phyloP scores from a whole-genome alignment of 2,329 filamentous ascomycete genomes.

The Aspergillus niger region DNA sequence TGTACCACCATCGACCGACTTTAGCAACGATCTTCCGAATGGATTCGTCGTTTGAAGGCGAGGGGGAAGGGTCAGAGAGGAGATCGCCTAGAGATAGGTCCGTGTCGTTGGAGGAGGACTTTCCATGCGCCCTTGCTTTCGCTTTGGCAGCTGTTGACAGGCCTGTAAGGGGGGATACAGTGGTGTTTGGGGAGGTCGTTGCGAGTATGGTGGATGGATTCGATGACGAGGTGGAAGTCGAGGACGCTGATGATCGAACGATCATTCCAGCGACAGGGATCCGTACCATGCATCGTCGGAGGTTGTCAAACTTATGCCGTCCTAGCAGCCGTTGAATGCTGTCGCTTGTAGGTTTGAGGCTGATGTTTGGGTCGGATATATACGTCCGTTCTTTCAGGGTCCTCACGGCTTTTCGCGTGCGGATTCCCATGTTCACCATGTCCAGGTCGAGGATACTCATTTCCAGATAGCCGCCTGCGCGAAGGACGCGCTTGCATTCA shows the following conservation, averaged over 20 bases:
- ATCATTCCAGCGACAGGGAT: conserved; percentile 52
- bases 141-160: conserved; percentile 23
- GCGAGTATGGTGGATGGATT: conserved; percentile 35
- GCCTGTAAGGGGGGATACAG: conserved; percentile 25
- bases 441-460: conserved; percentile 53
- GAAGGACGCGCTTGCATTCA: conserved; percentile 52
- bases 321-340: conserved; percentile 51
- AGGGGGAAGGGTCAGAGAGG: conserved; percentile 70
- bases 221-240: conserved; percentile 43
- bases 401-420: conserved; percentile 48
- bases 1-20: conserved; percentile 97
- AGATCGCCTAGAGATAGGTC: conserved; percentile 65
- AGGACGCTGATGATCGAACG: conserved; percentile 44
- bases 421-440: conserved; percentile 53
- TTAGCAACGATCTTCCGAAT: conserved; percentile 91
- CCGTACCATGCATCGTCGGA: conserved; percentile 52
- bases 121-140: conserved; percentile 24
- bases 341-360: conserved; percentile 51
- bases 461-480: conserved; percentile 52
- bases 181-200: conserved; percentile 28
- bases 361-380: conserved; percentile 44
- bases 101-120: conserved; percentile 40
- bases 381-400: conserved; percentile 50
- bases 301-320: conserved; percentile 49
- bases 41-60: conserved; percentile 71